Evolutionary conservation across 2,329 filamentous ascomycete genomes (phyloP).

Genomic region (Stachybotrys chlorohalonatus): DNA sequence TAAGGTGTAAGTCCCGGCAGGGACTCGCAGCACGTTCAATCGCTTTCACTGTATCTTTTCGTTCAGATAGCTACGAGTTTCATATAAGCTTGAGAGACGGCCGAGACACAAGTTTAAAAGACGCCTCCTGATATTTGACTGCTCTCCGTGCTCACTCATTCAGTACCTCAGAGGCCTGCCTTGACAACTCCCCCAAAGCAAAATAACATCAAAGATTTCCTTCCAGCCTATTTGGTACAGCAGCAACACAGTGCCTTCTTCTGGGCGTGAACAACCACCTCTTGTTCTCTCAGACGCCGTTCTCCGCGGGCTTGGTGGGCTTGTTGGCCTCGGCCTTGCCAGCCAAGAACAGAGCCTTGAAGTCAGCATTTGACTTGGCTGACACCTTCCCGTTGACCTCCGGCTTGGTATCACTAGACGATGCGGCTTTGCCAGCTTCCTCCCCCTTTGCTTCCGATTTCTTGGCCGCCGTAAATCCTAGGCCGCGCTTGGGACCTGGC

Average conservation of each 20-base stretch:
- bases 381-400: slow-evolving; percentile 18
- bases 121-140: too few species aligned
- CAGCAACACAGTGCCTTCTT: background rate
- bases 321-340: slow-evolving; percentile 3
- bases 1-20: too few species aligned
- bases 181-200: background rate
- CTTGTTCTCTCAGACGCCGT: background rate
- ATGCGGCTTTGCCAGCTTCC: background rate
- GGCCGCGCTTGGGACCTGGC: slow-evolving; percentile 28
- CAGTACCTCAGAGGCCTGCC: too few species aligned
- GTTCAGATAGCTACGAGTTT: too few species aligned
- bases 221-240: background rate
- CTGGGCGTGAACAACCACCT: background rate
- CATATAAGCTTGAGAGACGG: too few species aligned
- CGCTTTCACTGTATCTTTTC: too few species aligned
- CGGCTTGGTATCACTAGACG: slow-evolving; percentile 8
- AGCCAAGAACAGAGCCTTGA: slow-evolving; percentile 42
- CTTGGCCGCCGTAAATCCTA: slow-evolving; percentile 30
- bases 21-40: too few species aligned
- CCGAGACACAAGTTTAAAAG: too few species aligned
- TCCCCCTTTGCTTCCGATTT: slow-evolving; percentile 3
- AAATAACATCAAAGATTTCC: background rate
- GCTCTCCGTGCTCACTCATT: too few species aligned
- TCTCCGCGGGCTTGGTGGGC: slow-evolving; percentile 5
- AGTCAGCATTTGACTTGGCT: slow-evolving; percentile 47